phyloP scores from a whole-genome alignment of 805 yeast genomes.

The Hanseniaspora clermontiae region DNA sequence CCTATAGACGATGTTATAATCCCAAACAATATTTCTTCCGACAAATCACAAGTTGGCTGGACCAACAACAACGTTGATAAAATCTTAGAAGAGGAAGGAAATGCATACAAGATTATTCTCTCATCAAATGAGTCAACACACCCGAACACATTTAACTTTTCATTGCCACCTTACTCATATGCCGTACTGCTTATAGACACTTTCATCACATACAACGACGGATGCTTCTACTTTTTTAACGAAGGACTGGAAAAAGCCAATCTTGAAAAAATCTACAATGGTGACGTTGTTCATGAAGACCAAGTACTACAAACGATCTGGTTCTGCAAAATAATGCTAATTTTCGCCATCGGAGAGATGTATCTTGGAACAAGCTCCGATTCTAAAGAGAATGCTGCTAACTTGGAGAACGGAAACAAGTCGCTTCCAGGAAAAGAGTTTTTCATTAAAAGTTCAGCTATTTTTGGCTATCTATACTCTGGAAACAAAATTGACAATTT shows the following conservation, averaged over 20 bases:
- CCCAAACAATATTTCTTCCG: slow-evolving; percentile 10
- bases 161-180: slow-evolving; percentile 63
- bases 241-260: slow-evolving; percentile 66
- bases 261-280: slow-evolving; percentile 48
- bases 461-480: slow-evolving; percentile 64
- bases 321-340: slow-evolving; percentile 62
- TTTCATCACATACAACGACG: slow-evolving; percentile 67
- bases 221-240: slow-evolving; percentile 72
- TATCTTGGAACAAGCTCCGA: slow-evolving; percentile 59
- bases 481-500: slow-evolving; percentile 70
- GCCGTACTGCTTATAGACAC: slow-evolving; percentile 66
- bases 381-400: slow-evolving; percentile 25
- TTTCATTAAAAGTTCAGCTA: slow-evolving; percentile 66
- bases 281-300: slow-evolving; percentile 31
- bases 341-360: slow-evolving; percentile 75
- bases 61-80: slow-evolving; percentile 32
- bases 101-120: slow-evolving; percentile 57
- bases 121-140: slow-evolving; percentile 48
- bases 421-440: slow-evolving; percentile 64
- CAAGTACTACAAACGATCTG: slow-evolving; percentile 63
- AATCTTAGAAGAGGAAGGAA: slow-evolving; percentile 60
- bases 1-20: not conserved
- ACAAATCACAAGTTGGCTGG: slow-evolving; percentile 17
- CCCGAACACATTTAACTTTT: slow-evolving; percentile 48
- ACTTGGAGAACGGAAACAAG: slow-evolving; percentile 19